Evolutionary conservation across 768 basidiomycete genomes (phyloP).

Genomic region (Boletus subparvulus): DNA sequence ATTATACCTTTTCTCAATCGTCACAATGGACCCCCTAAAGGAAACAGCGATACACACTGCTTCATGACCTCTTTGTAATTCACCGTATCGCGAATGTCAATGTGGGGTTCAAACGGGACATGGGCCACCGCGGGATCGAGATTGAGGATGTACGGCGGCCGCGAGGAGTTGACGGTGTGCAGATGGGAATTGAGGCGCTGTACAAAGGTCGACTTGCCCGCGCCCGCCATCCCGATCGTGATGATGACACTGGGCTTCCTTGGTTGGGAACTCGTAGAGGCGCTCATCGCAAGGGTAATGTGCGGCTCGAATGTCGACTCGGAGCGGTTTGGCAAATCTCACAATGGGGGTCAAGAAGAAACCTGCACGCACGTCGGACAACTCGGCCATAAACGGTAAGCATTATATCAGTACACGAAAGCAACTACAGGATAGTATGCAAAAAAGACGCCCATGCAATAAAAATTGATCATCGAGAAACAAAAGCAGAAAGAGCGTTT

Average conservation of each 20-base stretch:
- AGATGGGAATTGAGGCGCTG: constrained; percentile 92
- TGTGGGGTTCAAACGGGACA: constrained; percentile 92
- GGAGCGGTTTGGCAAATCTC: not conserved
- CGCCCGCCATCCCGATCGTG: constrained; percentile 95
- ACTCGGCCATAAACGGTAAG: constrained; percentile 15
- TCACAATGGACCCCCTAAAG: constrained; percentile 9
- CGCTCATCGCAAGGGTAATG: constrained; percentile 16
- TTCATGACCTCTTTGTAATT: constrained; percentile 99
- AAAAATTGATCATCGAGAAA: constrained; percentile 6
- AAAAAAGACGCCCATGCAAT: not conserved
- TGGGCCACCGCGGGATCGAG: constrained; percentile 94
- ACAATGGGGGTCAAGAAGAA: constrained; percentile 8
- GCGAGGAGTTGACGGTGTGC: constrained; percentile 59
- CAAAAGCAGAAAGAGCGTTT: constrained; percentile 1
- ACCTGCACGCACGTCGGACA: not conserved
- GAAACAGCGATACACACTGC: constrained; percentile 71
- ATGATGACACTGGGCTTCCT: constrained; percentile 79
- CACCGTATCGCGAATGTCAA: constrained; percentile 96
- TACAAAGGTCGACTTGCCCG: constrained; percentile 97
- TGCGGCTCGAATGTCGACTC: not conserved
- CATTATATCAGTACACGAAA: not conserved
- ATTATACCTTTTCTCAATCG: constrained; percentile 71
- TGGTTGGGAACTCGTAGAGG: constrained; percentile 17
- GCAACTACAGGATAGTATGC: constrained; percentile 6
- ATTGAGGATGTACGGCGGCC: constrained; percentile 94